Conservation (phyloP, 805 yeast species). For the Saturnispora sanitii region DNA sequence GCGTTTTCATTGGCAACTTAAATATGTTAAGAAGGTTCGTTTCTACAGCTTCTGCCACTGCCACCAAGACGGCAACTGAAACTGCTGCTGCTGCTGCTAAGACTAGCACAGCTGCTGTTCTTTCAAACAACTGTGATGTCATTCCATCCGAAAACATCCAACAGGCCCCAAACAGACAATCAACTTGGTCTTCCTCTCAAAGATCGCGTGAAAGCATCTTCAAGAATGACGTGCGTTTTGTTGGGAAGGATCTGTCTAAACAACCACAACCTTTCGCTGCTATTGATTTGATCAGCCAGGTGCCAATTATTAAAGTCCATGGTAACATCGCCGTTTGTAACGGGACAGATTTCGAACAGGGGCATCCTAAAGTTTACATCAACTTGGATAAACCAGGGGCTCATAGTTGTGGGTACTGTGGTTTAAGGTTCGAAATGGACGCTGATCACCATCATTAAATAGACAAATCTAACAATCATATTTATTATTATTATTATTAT, state of each 20-base stretch:
- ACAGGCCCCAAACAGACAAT: constrained; percentile 71
- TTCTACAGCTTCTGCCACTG: constrained; percentile 9
- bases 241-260: constrained; percentile 52
- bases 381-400: constrained; percentile 70
- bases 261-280: constrained; percentile 83
- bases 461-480: too few relatives aligned
- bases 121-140: constrained; percentile 13
- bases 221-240: constrained; percentile 51
- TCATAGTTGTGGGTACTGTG: constrained; percentile 75
- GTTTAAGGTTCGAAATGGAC: constrained; percentile 48
- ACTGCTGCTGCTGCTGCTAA: constrained; percentile 9
- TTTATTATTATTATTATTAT: too few relatives aligned
- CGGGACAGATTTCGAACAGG: constrained; percentile 69
- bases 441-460: constrained; percentile 15
- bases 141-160: constrained; percentile 12
- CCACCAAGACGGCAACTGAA: constrained; percentile 9
- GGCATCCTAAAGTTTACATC: constrained; percentile 78
- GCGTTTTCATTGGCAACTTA: background rate
- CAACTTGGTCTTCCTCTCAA: constrained; percentile 67
- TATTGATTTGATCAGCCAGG: constrained; percentile 67
- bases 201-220: constrained; percentile 47
- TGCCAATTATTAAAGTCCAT: constrained; percentile 57
- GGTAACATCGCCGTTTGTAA: constrained; percentile 67
- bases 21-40: constrained; percentile 10
- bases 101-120: constrained; percentile 3